A percentile compares a stretch with the other conserved stretches of the same genome.
Evolutionary conservation across 2,329 filamentous ascomycete species (phyloP).

Genomic region (Colletotrichum sp.): DNA sequence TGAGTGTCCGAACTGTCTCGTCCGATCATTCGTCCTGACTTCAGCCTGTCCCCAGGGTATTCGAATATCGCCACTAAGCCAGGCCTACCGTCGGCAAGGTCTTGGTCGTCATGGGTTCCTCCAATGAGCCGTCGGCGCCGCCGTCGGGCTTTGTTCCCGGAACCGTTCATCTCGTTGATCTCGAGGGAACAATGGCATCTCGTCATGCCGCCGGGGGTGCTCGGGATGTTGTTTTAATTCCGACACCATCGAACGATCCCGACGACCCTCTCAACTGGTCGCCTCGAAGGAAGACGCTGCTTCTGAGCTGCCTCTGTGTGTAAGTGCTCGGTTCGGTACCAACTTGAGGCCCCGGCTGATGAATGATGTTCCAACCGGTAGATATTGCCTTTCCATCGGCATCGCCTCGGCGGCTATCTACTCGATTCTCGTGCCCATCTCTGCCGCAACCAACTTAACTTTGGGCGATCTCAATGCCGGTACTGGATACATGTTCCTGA

Average conservation of each 20-base stretch:
- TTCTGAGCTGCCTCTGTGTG: slow-evolving; percentile 33
- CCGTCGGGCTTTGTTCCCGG: slow-evolving; percentile 34
- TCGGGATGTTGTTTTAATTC: slow-evolving; percentile 54
- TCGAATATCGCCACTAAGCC: accelerated
- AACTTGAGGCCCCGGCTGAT: accelerated
- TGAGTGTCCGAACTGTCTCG: not conserved
- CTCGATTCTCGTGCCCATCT: slow-evolving; percentile 37
- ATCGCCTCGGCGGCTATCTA: slow-evolving; percentile 35
- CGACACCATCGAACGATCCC: slow-evolving; percentile 52
- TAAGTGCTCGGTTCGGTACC: slow-evolving; percentile 14
- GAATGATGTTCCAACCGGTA: accelerated
- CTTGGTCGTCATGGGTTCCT: not conserved
- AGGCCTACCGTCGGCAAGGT: not conserved
- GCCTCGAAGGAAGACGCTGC: slow-evolving; percentile 28
- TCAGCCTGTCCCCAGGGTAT: too few relatives aligned
- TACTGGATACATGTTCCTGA: slow-evolving; percentile 57
- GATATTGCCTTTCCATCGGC: slow-evolving; percentile 16
- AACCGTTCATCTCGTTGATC: slow-evolving; percentile 45
- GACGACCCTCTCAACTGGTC: slow-evolving; percentile 60
- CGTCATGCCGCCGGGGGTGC: slow-evolving; percentile 34
- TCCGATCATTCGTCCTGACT: not conserved
- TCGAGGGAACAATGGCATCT: slow-evolving; percentile 35
- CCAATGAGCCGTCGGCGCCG: not conserved
- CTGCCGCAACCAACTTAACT: slow-evolving; percentile 46
- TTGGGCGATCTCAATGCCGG: slow-evolving; percentile 51